Percentiles rank a stretch among this genome's conserved stretches.
Conservation (phyloP, 352 stramenopile genomes). For the Pilasporangium apinafurcum region DNA sequence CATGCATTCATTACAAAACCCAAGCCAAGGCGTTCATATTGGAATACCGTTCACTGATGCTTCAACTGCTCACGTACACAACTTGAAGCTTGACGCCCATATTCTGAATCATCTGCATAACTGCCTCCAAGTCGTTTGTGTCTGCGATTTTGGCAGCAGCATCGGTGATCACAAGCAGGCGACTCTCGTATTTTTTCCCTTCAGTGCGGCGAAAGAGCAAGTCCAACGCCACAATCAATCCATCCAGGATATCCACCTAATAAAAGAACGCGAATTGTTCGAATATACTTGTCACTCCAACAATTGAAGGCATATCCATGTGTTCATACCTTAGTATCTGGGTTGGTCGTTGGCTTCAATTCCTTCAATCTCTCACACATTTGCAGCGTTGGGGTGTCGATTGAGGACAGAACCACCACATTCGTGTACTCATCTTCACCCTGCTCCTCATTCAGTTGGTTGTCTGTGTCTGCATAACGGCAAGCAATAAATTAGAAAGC, state of each 20-base stretch:
- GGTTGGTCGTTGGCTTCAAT: slow-evolving; percentile 15
- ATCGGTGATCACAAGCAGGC: slow-evolving; percentile 74
- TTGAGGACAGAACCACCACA: slow-evolving; percentile 47
- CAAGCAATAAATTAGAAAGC: background rate
- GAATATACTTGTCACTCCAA: background rate
- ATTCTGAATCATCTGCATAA: slow-evolving; percentile 71
- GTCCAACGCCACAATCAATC: slow-evolving; percentile 77
- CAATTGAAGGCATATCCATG: no score
- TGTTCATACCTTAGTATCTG: slow-evolving; percentile 30
- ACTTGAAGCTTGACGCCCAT: slow-evolving; percentile 80
- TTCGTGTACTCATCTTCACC: slow-evolving; percentile 50
- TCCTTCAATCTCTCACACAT: slow-evolving; percentile 51
- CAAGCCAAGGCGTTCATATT: background rate
- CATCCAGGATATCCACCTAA: slow-evolving; percentile 68
- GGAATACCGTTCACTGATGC: background rate
- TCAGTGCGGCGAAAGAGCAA: slow-evolving; percentile 68
- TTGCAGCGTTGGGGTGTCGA: slow-evolving; percentile 54
- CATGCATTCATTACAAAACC: background rate
- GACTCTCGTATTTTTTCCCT: slow-evolving; percentile 74
- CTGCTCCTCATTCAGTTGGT: slow-evolving; percentile 73
- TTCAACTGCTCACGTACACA: slow-evolving; percentile 33
- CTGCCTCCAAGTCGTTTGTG: slow-evolving; percentile 48
- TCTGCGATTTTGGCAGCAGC: slow-evolving; percentile 54
- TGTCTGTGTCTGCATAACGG: slow-evolving; percentile 48
- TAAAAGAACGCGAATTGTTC: background rate